A percentile compares a stretch with the other conserved stretches of the same genome.
Conservation (phyloP, 2,329 filamentous ascomycete species). For the Exophiala spinifera region DNA sequence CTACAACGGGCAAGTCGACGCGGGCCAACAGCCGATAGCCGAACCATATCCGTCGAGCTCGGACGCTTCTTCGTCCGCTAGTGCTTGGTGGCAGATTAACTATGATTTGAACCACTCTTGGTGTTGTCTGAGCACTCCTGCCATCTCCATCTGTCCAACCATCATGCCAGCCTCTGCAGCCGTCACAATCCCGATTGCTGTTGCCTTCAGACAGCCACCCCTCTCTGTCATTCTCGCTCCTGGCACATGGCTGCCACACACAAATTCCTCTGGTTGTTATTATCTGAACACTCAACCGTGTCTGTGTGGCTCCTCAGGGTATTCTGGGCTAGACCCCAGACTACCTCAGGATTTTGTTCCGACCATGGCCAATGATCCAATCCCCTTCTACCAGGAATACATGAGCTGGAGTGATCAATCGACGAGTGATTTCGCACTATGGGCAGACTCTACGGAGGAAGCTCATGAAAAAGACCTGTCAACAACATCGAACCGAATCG, state of each 20-base stretch:
- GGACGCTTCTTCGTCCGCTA: neutral
- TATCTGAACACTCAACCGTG: neutral
- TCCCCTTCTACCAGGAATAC: neutral
- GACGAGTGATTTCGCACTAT: neutral
- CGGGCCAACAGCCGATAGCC: neutral
- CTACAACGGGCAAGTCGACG: neutral
- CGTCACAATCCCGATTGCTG: neutral
- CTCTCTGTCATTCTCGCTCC: neutral
- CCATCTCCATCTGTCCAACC: neutral
- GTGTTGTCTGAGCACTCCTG: neutral
- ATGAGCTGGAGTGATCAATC: neutral
- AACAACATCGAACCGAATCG: neutral
- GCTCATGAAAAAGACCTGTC: too few species aligned
- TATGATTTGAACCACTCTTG: neutral
- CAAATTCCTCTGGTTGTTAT: neutral
- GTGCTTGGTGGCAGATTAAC: neutral
- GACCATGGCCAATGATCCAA: neutral
- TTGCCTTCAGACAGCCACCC: neutral
- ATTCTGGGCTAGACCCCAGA: neutral
- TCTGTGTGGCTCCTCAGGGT: neutral
- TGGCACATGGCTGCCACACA: neutral
- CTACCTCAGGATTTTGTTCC: neutral
- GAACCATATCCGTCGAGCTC: neutral
- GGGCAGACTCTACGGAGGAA: too few species aligned
- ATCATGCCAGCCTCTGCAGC: neutral